Conservation (phyloP, 179 eudicot genomes). For the Actinidia arguta region DNA sequence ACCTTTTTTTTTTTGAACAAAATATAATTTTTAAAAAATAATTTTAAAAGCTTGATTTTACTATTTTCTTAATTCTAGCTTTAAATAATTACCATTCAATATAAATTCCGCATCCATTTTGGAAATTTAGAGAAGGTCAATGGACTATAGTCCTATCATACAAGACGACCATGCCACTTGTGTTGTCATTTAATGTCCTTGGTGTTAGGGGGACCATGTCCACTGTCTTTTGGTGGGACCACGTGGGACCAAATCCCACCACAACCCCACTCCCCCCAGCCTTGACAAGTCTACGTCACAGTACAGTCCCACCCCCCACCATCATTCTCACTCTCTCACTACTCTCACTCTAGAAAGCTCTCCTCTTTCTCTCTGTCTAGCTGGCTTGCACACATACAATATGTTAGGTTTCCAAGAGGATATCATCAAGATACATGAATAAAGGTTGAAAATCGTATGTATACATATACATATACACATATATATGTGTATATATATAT, state of each 20-base stretch:
- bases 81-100: too few species aligned
- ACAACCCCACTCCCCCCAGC: not conserved
- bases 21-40: too few species aligned
- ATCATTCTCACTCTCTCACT: not conserved
- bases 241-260: constrained; percentile 12
- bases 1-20: too few species aligned
- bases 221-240: constrained; percentile 8
- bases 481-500: too few species aligned
- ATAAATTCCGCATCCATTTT: too few species aligned
- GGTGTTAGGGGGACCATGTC: not conserved
- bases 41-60: too few species aligned
- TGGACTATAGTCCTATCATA: too few species aligned
- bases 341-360: not conserved
- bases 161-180: not conserved
- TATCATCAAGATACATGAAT: constrained; percentile 15
- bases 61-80: too few species aligned
- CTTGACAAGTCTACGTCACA: constrained; percentile 16
- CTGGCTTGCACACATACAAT: too few species aligned
- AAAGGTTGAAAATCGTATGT: too few species aligned
- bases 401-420: constrained; percentile 18
- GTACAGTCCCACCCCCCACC: not conserved
- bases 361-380: constrained; percentile 6
- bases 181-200: not conserved
- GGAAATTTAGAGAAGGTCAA: too few species aligned
- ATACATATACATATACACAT: too few species aligned